phyloP scores from a whole-genome alignment of 73 alveolate genomes.

The Diophrys appendiculata region DNA sequence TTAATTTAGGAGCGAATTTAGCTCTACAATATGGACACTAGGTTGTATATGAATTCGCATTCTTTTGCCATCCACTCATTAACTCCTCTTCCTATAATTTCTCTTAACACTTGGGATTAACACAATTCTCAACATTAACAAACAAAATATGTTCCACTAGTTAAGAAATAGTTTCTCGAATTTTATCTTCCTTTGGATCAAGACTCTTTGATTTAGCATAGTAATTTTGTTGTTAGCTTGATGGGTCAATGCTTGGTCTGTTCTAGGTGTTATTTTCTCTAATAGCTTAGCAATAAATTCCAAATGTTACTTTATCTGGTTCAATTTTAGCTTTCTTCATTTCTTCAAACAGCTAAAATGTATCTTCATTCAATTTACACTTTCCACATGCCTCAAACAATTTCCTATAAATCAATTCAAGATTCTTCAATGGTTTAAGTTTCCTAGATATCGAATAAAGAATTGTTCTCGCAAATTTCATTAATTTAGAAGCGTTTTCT shows the following conservation, averaged over 20 bases:
- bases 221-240: no score
- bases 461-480: slow-evolving; percentile 40
- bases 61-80: slow-evolving; percentile 59
- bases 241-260: no score
- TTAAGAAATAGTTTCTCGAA: no score
- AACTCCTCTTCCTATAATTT: slow-evolving; percentile 64
- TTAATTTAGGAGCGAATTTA: slow-evolving; percentile 58
- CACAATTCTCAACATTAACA: slow-evolving; percentile 7
- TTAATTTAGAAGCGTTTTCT: slow-evolving; percentile 39
- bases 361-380: slow-evolving; percentile 65
- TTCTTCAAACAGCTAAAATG: slow-evolving; percentile 50
- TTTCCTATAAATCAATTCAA: slow-evolving; percentile 63
- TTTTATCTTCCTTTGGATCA: no score
- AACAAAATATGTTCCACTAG: slow-evolving; percentile 13
- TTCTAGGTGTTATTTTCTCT: no score
- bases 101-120: slow-evolving; percentile 40
- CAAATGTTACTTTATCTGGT: slow-evolving; percentile 69
- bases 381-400: slow-evolving; percentile 74
- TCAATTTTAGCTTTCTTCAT: slow-evolving; percentile 62
- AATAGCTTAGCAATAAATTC: slow-evolving; percentile 61
- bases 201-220: no score
- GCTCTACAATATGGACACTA: slow-evolving; percentile 66
- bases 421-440: slow-evolving; percentile 51
- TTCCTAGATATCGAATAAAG: slow-evolving; percentile 44
- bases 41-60: slow-evolving; percentile 53